Percentiles rank a stretch among this genome's conserved stretches.
phyloP scores from a whole-genome alignment of 768 basidiomycete species.

The Multifurca ochricompacta region DNA sequence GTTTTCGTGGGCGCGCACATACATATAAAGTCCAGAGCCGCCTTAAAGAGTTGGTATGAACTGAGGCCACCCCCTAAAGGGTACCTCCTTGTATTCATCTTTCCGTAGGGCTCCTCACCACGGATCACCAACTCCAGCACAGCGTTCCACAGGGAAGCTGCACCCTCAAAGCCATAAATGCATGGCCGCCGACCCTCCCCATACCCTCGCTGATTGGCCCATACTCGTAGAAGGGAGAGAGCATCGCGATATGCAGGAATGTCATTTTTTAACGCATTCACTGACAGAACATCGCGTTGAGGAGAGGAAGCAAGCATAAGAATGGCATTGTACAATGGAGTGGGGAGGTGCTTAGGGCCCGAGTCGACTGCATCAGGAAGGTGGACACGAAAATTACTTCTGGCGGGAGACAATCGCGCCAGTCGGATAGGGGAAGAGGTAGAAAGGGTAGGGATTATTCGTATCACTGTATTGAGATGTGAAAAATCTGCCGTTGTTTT shows the following conservation, averaged over 20 bases:
- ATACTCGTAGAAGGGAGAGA: constrained; percentile 71
- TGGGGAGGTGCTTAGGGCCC: constrained; percentile 35
- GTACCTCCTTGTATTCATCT: constrained; percentile 33
- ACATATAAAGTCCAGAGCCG: constrained; percentile 80
- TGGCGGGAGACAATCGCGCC: constrained; percentile 62
- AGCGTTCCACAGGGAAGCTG: constrained; percentile 61
- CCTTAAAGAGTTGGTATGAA: constrained; percentile 85
- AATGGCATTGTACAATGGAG: constrained; percentile 74
- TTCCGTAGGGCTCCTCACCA: constrained; percentile 51
- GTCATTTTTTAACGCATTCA: constrained; percentile 39
- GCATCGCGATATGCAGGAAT: constrained; percentile 64
- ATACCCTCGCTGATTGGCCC: constrained; percentile 86
- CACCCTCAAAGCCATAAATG: constrained; percentile 61
- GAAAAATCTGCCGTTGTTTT: constrained; percentile 48
- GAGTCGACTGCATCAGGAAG: constrained; percentile 25
- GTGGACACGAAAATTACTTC: constrained; percentile 54
- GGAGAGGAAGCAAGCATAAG: constrained; percentile 48
- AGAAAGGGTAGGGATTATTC: constrained; percentile 64
- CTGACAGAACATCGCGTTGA: constrained; percentile 39
- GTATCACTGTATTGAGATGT: constrained; percentile 63
- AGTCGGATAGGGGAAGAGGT: constrained; percentile 55
- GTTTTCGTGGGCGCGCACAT: constrained; percentile 23
- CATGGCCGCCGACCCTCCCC: constrained; percentile 48
- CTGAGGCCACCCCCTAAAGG: constrained; percentile 75
- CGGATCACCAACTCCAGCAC: constrained; percentile 51